Evolutionary conservation across 768 basidiomycete genomes (phyloP), one percentile per base, ranked within the genome.

Genomic region (Infundibulicybe gibba): DNA sequence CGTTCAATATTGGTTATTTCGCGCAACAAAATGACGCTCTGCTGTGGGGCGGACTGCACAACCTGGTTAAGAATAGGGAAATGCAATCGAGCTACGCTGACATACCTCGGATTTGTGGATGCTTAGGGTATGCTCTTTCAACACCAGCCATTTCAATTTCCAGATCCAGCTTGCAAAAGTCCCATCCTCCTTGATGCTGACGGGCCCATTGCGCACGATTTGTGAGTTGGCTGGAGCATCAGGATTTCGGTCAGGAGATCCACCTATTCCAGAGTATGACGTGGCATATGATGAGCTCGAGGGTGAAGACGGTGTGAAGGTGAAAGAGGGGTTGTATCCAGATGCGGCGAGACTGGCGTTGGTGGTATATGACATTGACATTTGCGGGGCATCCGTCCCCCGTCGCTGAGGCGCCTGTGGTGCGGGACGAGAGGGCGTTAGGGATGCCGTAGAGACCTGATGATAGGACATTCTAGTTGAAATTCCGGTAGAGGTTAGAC

Each of bases 71-170:
- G 34, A 44, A 32, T 41, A 43, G 25, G 4, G 8, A 3, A 25
- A 25, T 8, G 25, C 25, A 8, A 25, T 25, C 25, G 8, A 4
- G 25, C 25, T 25, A 25, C 25, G 8, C 8, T 11, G 3, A 61
- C 89, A 56, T 59, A 94, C 94, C 79, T 97, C 95, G 56, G 80
- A 90, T 74, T 94, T 97, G 61, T 93, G 90, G 48, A 98, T 80
- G 15, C 79, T 75, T 40, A 99, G 65, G 8, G 83, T 74, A 55
- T 83, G 77, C 41, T 93, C 91, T 58, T 81, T 87, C 51, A 99
- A 73, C 4, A 95, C 76, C 47, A 97, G 69, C 87, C 88, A 97
- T 63, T 91, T 89, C 59, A 87, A 80, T 63, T 87, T 81, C 84
- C 94, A 97, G 42, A 97, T 76, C 77, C 90, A 94, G 52, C 87